Conservation (phyloP, 768 basidiomycete genomes). For the Rhizopogon vesiculosus region DNA sequence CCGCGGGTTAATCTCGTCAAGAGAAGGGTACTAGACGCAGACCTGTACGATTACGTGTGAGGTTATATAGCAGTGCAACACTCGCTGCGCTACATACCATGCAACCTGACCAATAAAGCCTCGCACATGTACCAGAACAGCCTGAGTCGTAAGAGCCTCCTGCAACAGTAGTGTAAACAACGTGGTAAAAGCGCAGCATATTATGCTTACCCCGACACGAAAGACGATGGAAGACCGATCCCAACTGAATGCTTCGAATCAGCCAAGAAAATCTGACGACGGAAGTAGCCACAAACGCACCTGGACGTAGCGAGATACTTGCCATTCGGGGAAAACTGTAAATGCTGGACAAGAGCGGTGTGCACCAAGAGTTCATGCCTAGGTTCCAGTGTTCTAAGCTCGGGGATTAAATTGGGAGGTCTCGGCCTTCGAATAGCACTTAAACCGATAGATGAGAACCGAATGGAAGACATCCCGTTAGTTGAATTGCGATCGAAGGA, state of each 20-base stretch:
- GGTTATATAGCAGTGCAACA: neutral
- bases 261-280: constrained; percentile 3
- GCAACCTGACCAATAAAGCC: constrained; percentile 54
- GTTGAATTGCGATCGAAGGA: constrained; percentile 24
- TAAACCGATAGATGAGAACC: constrained; percentile 28
- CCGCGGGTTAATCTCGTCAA: constrained; percentile 45
- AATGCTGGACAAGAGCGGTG: constrained; percentile 45
- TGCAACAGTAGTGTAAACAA: constrained; percentile 17
- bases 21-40: constrained; percentile 40
- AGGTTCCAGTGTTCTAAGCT: constrained; percentile 33
- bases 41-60: constrained; percentile 28
- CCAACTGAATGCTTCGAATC: constrained; percentile 30
- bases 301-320: constrained; percentile 51
- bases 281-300: constrained; percentile 16
- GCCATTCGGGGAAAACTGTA: constrained; percentile 54
- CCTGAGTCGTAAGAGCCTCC: constrained; percentile 40
- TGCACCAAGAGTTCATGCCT: constrained; percentile 42
- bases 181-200: constrained; percentile 1
- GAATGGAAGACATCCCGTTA: constrained; percentile 26
- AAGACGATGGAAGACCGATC: constrained; percentile 49
- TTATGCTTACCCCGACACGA: constrained; percentile 36
- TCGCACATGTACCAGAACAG: constrained; percentile 45
- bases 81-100: constrained; percentile 28
- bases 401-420: constrained; percentile 36
- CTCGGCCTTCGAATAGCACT: constrained; percentile 35